These are phyloP conservation scores for Aspergillus sojae DNA, from an alignment of 2,329 filamentous ascomycete genomes.

Conservation along the genomic window DNA sequence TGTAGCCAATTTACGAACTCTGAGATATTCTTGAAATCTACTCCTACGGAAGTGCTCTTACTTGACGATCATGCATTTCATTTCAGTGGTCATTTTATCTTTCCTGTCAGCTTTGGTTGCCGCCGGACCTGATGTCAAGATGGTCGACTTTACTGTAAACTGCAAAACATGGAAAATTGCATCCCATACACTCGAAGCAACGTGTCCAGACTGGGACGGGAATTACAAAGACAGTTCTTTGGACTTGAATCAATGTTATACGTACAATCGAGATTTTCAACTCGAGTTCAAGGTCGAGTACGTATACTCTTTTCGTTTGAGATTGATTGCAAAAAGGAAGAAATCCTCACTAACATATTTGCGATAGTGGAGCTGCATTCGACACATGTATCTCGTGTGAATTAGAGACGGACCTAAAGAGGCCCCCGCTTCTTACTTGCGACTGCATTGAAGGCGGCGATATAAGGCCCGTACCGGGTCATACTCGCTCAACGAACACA, in stretches of 20 bases:
- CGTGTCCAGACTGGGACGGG: not conserved
- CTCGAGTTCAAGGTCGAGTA: not conserved
- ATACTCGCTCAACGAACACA: too few species aligned
- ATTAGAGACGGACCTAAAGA: not conserved
- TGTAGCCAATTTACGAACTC: not conserved
- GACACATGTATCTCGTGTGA: not conserved
- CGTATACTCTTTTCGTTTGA: not conserved
- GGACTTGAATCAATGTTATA: not conserved
- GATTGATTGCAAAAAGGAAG: not conserved
- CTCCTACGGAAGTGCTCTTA: not conserved
- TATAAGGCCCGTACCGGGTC: too few species aligned
- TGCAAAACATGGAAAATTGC: not conserved
- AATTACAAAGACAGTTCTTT: not conserved
- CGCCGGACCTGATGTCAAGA: not conserved
- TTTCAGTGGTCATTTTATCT: not conserved
- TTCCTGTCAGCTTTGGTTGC: not conserved
- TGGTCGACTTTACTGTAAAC: not conserved
- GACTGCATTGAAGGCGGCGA: too few species aligned
- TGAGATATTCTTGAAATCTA: not conserved
- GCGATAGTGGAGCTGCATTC: not conserved
- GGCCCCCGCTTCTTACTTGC: too few species aligned
- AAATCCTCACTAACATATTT: not conserved
- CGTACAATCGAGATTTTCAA: not conserved
- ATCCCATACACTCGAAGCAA: not conserved
- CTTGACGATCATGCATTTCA: not conserved